Evolutionary conservation across 192 early-diverging fungal species (phyloP).

Genomic region (Coemansia sp.): DNA sequence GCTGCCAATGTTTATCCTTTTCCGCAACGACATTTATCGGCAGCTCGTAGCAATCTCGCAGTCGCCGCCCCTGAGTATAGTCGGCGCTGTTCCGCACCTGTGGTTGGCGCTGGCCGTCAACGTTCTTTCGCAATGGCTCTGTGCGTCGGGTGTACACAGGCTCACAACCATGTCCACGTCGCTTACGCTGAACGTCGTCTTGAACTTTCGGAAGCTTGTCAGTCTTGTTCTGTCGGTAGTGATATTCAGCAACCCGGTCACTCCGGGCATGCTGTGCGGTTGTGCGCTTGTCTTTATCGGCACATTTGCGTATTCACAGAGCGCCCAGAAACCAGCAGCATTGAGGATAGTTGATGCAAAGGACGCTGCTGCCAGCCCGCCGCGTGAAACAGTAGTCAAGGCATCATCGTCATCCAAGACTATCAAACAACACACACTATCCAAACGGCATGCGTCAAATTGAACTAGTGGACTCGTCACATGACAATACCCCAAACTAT

Average conservation of each 20-base stretch:
- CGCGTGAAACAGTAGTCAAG: not conserved
- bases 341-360: too few species aligned
- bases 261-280: slow-evolving; percentile 65
- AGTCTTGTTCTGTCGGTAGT: slow-evolving; percentile 78
- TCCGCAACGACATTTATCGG: slow-evolving; percentile 66
- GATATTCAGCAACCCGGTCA: slow-evolving; percentile 79
- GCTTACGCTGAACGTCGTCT: slow-evolving; percentile 83
- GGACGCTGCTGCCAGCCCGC: not conserved
- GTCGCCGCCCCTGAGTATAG: slow-evolving; percentile 50
- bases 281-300: slow-evolving; percentile 79
- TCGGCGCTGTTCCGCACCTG: slow-evolving; percentile 61
- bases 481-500: slow-evolving; percentile 2
- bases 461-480: not conserved
- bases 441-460: not conserved
- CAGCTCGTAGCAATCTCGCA: slow-evolving; percentile 49
- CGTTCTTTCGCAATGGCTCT: slow-evolving; percentile 84
- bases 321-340: not conserved
- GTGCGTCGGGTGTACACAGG: slow-evolving; percentile 84
- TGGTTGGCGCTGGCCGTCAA: slow-evolving; percentile 78
- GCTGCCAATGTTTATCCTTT: slow-evolving; percentile 77
- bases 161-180: slow-evolving; percentile 77
- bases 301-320: slow-evolving; percentile 71
- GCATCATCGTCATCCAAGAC: not conserved
- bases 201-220: slow-evolving; percentile 85
- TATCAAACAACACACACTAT: not conserved